Evolutionary conservation across 1,284 basidiomycete species (phyloP), one percentile per base, ranked within the genome.

Genomic region (Stygiomarasmius scandens): DNA sequence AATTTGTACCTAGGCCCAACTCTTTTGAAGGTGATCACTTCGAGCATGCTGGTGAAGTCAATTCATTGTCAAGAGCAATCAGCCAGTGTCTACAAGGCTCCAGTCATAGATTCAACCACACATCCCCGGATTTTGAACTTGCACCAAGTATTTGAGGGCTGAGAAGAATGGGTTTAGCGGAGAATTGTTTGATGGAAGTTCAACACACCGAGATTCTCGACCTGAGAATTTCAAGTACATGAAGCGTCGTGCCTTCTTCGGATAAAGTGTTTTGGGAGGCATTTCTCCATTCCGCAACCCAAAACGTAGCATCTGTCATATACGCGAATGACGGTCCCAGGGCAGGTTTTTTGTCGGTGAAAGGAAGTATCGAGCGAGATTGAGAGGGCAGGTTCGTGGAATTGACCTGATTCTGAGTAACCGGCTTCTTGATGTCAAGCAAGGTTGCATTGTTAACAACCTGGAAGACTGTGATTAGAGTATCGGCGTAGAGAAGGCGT

Each of bases 301-400:
- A 92, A 20, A 92, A 63, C 0, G 87, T 90, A 11, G 82, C 82
- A 64, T 92, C 90, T 0, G 85, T 81, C 66, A 91, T 72, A 67
- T 83, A 89, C 1, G 85, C 76, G 61, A 92, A 92, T 0, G 89
- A 86, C 0, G 88, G 84, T 0, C 90, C 90, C 16, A 92, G 74
- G 0, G 87, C 86, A 1, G 90, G 89, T 67, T 89, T 91, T 52
- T 82, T 75, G 16, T 70, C 69, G 10, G 72, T 72, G 2, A 73
- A 69, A 45, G 72, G 58, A 53, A 79, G 80, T 5, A 62, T 67
- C 0, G 81, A 77, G 43, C 68, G 59, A 2, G 75, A 68, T 58
- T 79, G 79, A 16, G 63, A 61, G 22, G 71, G 69, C n/a, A 58
- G 58, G 8, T 70, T 63, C 10, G 5, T 19, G 11, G 72, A 67